A percentile compares a stretch with the other conserved stretches of the same genome.
phyloP scores from a whole-genome alignment of 208 protist species.

The Trypanosoma conorhini region DNA sequence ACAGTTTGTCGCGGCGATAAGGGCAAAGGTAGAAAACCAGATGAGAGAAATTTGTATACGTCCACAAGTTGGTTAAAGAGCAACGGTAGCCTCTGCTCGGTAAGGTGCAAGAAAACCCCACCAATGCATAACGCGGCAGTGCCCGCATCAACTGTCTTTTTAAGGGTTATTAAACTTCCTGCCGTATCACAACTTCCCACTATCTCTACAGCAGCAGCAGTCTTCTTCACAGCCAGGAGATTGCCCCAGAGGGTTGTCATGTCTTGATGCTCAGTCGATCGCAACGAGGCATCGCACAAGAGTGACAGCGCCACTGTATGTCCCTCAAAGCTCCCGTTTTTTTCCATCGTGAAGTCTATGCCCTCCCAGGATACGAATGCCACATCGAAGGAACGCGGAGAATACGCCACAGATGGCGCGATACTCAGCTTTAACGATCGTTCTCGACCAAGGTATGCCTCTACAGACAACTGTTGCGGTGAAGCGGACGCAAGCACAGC shows the following conservation, averaged over 20 bases:
- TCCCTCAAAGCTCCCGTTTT: not conserved
- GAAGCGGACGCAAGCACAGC: not conserved
- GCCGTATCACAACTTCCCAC: slow-evolving; percentile 5
- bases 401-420: slow-evolving; percentile 37
- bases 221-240: not conserved
- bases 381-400: slow-evolving; percentile 30
- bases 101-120: slow-evolving; percentile 15
- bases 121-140: slow-evolving; percentile 3
- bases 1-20: not conserved
- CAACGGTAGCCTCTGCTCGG: slow-evolving; percentile 12
- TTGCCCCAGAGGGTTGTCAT: not conserved
- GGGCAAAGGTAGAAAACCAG: slow-evolving; percentile 3
- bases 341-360: slow-evolving; percentile 9
- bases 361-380: slow-evolving; percentile 55
- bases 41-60: not conserved
- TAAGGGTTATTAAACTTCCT: slow-evolving; percentile 7
- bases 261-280: not conserved
- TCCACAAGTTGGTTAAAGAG: slow-evolving; percentile 2
- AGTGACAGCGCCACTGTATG: not conserved
- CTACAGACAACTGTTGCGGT: not conserved
- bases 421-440: slow-evolving; percentile 28
- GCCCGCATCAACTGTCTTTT: slow-evolving; percentile 1
- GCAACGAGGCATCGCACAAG: slow-evolving; percentile 15
- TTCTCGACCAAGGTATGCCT: not conserved
- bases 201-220: slow-evolving; percentile 12